Conservation (phyloP, 176 grass and related monocot genomes). For the Carex myosuroides region DNA sequence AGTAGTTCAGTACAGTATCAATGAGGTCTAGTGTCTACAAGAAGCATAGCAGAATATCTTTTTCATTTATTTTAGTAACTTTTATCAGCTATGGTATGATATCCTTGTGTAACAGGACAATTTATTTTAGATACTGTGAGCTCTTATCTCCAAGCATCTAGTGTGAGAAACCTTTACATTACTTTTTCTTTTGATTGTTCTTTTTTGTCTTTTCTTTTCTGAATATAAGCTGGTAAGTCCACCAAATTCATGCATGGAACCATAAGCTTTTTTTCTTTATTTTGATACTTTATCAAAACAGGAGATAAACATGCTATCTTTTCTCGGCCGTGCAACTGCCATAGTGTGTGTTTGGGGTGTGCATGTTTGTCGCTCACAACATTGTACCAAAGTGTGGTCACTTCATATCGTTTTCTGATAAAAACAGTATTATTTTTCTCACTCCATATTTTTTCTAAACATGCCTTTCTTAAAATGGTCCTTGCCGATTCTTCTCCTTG, state of each 20-base stretch:
- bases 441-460: neutral
- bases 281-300: neutral
- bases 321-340: neutral
- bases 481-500: neutral
- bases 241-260: slow-evolving; percentile 5
- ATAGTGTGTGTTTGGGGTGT: slow-evolving; percentile 2
- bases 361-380: neutral
- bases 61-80: too few species aligned
- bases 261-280: slow-evolving; percentile 10
- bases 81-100: too few species aligned
- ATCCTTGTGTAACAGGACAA: neutral
- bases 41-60: too few species aligned
- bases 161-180: neutral
- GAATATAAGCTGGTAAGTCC: neutral
- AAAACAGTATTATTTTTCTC: neutral
- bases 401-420: slow-evolving; percentile 5
- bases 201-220: neutral
- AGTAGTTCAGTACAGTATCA: neutral
- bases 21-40: neutral
- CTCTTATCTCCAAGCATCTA: neutral
- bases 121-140: neutral
- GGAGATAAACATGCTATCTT: slow-evolving; percentile 5
- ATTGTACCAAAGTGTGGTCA: neutral
- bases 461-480: neutral
- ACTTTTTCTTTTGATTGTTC: neutral